A percentile compares a stretch with the other conserved stretches of the same genome.
Conservation (phyloP, 2,329 filamentous ascomycete species). For the Neospermospora avenae region DNA sequence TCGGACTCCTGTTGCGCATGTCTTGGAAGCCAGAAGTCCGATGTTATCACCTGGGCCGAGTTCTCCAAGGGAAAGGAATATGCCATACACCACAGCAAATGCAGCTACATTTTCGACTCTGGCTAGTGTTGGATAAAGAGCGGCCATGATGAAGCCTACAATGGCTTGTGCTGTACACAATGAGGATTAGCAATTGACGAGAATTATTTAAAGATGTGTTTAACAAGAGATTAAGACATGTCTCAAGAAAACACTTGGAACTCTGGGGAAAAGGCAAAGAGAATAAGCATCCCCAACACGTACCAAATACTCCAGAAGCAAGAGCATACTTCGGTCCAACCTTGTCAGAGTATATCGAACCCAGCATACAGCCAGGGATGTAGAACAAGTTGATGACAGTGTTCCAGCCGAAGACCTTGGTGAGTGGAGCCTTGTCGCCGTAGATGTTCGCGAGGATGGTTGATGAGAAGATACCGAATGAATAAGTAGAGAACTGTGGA, state of each 20-base stretch:
- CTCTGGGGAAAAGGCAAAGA: no score
- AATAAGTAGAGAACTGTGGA: conserved; percentile 73
- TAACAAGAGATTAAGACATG: no score
- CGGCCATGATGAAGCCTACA: conserved; percentile 87
- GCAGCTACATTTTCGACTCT: conserved; percentile 64
- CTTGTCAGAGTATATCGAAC: conserved; percentile 73
- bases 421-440: conserved; percentile 57
- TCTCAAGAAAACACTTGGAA: no score
- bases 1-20: conserved; percentile 81
- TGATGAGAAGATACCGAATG: conserved; percentile 81
- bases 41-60: conserved; percentile 90
- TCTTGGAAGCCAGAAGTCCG: conserved; percentile 81
- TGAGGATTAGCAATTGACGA: no score
- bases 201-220: no score
- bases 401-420: conserved; percentile 83
- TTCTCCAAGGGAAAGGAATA: conserved; percentile 76
- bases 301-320: conserved; percentile 60
- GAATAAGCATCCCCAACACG: no score
- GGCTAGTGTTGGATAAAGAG: conserved; percentile 68
- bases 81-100: conserved; percentile 76
- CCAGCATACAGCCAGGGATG: conserved; percentile 75
- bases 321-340: conserved; percentile 76
- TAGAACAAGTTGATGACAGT: conserved; percentile 87
- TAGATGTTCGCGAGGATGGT: conserved; percentile 68
- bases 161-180: conserved; percentile 62